Base-by-base conservation (phyloP, 495 filamentous ascomycete genomes). In the Apodospora peruviana region DNA sequence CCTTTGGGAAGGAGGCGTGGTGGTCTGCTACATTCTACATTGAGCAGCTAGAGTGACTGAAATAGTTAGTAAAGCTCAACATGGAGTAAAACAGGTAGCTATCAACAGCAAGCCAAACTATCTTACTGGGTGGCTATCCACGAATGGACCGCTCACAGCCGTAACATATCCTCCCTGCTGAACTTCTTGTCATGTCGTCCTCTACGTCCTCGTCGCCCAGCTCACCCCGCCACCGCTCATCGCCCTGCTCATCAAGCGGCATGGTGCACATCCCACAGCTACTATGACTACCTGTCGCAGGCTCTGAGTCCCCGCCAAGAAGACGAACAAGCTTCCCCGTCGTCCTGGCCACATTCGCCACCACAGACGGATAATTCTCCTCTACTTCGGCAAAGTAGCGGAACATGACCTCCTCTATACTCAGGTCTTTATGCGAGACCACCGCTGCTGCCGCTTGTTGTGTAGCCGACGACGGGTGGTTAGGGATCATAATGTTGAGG, bases 271-370 rank as follows among this genome's bases (percentile, higher is more conserved):
- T 50, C 20, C 75, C 73, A 65, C 75, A 78, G 46, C 41, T 32
- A 14, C 7, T 32, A 32, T 14, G 7, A 14, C 22, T 34, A 45
- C n/a, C 17, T 40, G 1, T 42, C 47, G 8, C 23, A 16, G 4
- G n/a, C 14, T 14, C 23, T 14, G 7, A 29, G 40, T 1, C 40
- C 18, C 43, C 32, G 14, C 27, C 27, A 32, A 32, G 27, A 32
- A 55, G 44, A 45, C 74, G 57, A 29, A 80, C 60, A 24, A 97
- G 74, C 68, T 91, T 94, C 48, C 83, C 82, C 9, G 84, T 83
- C 23, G 90, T 98, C 50, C 87, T 78, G 4, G 95, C 88, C 9
- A 97, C 93, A 59, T 98, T 98, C 14, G 89, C 83, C 53, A 98
- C 93, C 21, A 97, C 87, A 46, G 84, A 87, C 9, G 91, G 91